Base-by-base conservation (phyloP, 139 green algal genomes). In the Closterium sp. region DNA sequence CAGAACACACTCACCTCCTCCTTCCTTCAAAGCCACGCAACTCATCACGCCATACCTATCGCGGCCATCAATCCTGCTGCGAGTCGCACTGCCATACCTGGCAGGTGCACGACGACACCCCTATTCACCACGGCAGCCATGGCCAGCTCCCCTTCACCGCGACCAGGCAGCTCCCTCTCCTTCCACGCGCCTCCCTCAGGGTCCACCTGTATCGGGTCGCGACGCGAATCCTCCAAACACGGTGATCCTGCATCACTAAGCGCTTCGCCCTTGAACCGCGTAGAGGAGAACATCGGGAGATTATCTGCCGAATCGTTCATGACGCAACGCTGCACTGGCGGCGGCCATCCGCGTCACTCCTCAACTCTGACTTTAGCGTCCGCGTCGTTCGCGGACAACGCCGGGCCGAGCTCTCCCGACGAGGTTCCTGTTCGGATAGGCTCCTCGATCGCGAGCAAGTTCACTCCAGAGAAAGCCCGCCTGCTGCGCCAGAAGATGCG, bases 391-490 rank as follows among this genome's bases (percentile, higher is more conserved):
- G 17, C 19, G 62, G 62, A 24, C 27, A 79, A 79, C 17, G 62
- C n/a, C n/a, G n/a, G 17, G 27, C 19, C 62, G 62, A 79, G 62
- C 62, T 79, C 62, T 79, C 62, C 62, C 62, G 62, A 79, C 62
- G 62, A 79, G 19, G 17, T 79, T 3, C 62, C 62, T 79, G 19
- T 79, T 79, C 62, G 27, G 62, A 79, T 79, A 13, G 19, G 62
- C 62, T 13, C 62, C 10, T 79, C 62, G 62, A 2, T 79, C 17
- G 62, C 62, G 17, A 79, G 62, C 62, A 79, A 79, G 19, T 91
- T 91, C 70, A 91, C 89, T n/a, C 30, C 89, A 9, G 70, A 91
- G n/a, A 91, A 91, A 62, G 89, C 89, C 62, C 89, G 89, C 24
- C 1, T 87, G n/a, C 70, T 91, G 29, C 89, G 89, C 28, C n/a